Base-by-base conservation (phyloP, 768 basidiomycete genomes). In the Phaeotremella fagi region DNA sequence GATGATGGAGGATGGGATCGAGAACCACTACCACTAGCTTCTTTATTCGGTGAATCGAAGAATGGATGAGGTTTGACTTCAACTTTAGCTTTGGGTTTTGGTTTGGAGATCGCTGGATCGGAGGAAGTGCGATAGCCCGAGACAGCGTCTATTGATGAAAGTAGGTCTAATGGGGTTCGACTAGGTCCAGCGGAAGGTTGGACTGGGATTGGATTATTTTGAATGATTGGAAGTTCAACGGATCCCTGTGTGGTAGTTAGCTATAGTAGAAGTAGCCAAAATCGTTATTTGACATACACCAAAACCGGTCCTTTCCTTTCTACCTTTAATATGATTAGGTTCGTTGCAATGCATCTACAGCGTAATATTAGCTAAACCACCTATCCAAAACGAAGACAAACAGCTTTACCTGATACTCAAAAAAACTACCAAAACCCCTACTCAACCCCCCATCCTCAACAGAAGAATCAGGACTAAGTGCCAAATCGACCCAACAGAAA, bases 401-500 rank as follows among this genome's bases (percentile, higher is more conserved):
- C n/a, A n/a, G n/a, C n/a, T n/a, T 61, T 16, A 64, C 68, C 42
- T 57, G 41, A 41, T 56, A 70, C 35, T 70, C 56, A 42, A 52
- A 66, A 23, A 70, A 52, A 12, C 49, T 51, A 4, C 68, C 68
- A 25, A 66, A 59, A 4, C 68, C 68, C 43, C n/a, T 23, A 14
- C 61, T 54, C 45, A 57, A 54, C 1, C 64, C 64, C 1, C 63
- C 68, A 25, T 64, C 52, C 7, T 43, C 28, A 24, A 46, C 22
- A 16, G n/a, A 15, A 1, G 65, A 63, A 59, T 66, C 68, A 5
- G 63, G 48, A 29, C 57, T 58, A 9, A 70, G 63, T 11, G 55
- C 31, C 14, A 66, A 45, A 41, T 70, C 68, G 55, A 54, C 43
- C 68, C 68, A 70, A 52, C 68, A 70, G 29, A 48, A 50, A 44